Conservation (phyloP, 2,329 filamentous ascomycete species). For the Epichloe uncinata region DNA sequence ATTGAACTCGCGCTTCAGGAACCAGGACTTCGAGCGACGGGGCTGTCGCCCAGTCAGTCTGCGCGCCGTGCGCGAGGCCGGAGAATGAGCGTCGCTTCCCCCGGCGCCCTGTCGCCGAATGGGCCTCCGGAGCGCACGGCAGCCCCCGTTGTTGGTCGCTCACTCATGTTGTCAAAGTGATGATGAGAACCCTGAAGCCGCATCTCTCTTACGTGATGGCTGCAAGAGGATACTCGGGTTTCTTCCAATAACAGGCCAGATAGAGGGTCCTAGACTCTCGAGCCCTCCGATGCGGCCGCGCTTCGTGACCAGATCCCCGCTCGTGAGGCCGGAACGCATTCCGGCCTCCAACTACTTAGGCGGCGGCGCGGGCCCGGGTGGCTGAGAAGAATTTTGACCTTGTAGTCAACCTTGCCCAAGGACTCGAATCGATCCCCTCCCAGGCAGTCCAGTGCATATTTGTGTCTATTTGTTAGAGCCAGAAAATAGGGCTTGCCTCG, state of each 20-base stretch:
- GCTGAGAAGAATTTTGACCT: not conserved
- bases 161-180: not conserved
- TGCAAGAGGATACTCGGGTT: not conserved
- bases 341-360: conserved; percentile 37
- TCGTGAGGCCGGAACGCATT: conserved; percentile 31
- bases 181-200: not conserved
- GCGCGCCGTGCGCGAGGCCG: not conserved
- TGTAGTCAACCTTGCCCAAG: not conserved
- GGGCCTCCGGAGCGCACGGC: not conserved
- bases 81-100: not conserved
- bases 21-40: too few relatives aligned
- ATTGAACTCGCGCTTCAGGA: too few relatives aligned
- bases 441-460: too few relatives aligned
- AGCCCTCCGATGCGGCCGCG: conserved; percentile 9
- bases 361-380: conserved; percentile 17
- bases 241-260: conserved; percentile 9
- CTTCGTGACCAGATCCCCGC: conserved; percentile 15
- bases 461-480: too few relatives aligned
- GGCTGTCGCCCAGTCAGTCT: too few relatives aligned
- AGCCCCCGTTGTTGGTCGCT: not conserved
- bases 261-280: conserved; percentile 6
- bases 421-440: too few relatives aligned
- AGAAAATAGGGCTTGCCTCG: too few relatives aligned
- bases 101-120: not conserved
- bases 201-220: conserved; percentile 14